Evolutionary conservation across 257 asterid genomes (phyloP).

Genomic region (Gentiana dahurica): DNA sequence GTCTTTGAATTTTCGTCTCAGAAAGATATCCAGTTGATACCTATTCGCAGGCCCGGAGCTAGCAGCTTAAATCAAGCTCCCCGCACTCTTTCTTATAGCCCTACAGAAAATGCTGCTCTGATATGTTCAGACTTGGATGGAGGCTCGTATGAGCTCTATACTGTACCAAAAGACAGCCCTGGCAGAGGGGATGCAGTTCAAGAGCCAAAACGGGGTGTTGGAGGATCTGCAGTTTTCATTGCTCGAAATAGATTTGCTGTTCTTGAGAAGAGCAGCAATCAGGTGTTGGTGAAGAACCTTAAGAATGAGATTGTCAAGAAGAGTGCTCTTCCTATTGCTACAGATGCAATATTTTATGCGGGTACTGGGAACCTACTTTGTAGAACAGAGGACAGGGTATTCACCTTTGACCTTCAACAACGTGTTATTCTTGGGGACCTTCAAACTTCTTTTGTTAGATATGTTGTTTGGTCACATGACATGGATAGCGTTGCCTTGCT

Average conservation of each 20-base stretch:
- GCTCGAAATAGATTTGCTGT: constrained; percentile 87
- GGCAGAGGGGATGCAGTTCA: constrained; percentile 57
- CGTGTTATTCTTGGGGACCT: constrained; percentile 56
- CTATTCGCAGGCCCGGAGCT: constrained; percentile 62
- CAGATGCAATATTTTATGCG: constrained; percentile 80
- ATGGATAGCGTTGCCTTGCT: constrained; percentile 78
- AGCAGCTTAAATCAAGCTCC: constrained; percentile 55
- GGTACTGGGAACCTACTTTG: constrained; percentile 80
- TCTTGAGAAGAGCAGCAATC: constrained; percentile 68
- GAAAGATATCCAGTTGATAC: constrained; percentile 59
- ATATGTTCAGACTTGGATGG: constrained; percentile 74
- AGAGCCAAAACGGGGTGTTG: constrained; percentile 67
- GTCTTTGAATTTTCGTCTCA: constrained; percentile 62
- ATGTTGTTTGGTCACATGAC: constrained; percentile 76
- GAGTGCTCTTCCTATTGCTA: constrained; percentile 49
- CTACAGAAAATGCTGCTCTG: constrained; percentile 60
- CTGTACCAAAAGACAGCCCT: constrained; percentile 53
- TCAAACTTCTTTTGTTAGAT: constrained; percentile 19
- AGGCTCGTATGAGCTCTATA: constrained; percentile 68
- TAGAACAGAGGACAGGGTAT: constrained; percentile 80
- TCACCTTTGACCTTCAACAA: constrained; percentile 75
- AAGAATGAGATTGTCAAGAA: constrained; percentile 62
- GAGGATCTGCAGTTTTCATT: constrained; percentile 70
- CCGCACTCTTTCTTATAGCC: constrained; percentile 63
- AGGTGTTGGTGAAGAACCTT: constrained; percentile 61